These are phyloP conservation scores for Colletotrichum orbiculare DNA, from an alignment of 2,329 filamentous ascomycete species.

Conservation along the genomic window DNA sequence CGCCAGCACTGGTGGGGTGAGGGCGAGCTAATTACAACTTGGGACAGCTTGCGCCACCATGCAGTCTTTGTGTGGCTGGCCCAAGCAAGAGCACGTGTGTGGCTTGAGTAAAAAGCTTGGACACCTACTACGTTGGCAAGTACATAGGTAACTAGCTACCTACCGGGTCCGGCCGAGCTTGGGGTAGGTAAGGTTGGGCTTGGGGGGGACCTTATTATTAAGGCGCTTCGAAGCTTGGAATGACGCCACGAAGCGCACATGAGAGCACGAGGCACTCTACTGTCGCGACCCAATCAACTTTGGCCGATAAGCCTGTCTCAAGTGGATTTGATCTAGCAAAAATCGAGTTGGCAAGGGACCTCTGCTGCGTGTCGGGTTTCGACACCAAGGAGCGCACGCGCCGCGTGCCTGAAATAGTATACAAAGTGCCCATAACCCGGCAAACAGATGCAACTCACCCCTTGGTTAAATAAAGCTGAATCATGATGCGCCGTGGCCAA, in stretches of 20 bases:
- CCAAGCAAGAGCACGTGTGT: background rate
- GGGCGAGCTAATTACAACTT: background rate
- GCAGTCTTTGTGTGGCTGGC: background rate
- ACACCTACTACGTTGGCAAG: too few species aligned
- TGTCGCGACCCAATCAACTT: background rate
- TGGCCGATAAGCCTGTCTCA: background rate
- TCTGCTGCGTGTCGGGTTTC: too few species aligned
- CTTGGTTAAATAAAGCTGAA: slow-evolving; percentile 14
- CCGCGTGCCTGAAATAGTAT: background rate
- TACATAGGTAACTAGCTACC: too few species aligned
- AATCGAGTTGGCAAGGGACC: too few species aligned
- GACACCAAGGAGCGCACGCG: background rate
- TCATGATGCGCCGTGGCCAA: slow-evolving; percentile 26
- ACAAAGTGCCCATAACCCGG: background rate
- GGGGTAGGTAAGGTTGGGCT: too few species aligned
- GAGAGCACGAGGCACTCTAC: too few species aligned
- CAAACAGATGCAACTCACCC: background rate
- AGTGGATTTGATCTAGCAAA: too few species aligned
- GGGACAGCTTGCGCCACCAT: slow-evolving; percentile 23
- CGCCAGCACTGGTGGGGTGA: background rate
- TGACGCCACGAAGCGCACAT: slow-evolving; percentile 3
- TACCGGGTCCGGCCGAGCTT: too few species aligned
- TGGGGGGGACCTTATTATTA: too few species aligned
- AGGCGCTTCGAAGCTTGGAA: background rate
- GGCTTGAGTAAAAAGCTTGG: too few species aligned